phyloP scores from a whole-genome alignment of 306 rosid species.

The Gastrolobium bilobum region DNA sequence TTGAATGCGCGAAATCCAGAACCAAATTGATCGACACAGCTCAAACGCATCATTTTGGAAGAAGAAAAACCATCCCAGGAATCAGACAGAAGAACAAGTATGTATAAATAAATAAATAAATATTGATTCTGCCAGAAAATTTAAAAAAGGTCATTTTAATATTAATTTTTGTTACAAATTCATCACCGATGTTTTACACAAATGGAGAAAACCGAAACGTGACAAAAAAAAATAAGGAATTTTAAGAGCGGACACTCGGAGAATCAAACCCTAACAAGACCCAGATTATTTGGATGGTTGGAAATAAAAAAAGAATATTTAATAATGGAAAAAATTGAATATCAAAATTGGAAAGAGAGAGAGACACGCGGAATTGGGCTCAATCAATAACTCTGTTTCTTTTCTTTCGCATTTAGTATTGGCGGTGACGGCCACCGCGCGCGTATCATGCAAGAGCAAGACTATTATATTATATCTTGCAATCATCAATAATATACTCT shows the following conservation, averaged over 20 bases:
- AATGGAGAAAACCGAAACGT: background rate
- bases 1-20: slow-evolving; percentile 3
- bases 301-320: background rate
- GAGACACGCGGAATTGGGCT: slow-evolving; percentile 29
- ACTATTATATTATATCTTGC: slow-evolving; percentile 18
- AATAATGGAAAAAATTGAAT: slow-evolving; percentile 44
- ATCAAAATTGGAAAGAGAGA: slow-evolving; percentile 48
- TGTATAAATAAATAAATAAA: slow-evolving; percentile 19
- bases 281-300: slow-evolving; percentile 29
- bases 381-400: background rate
- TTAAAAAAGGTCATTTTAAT: background rate
- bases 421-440: slow-evolving; percentile 13
- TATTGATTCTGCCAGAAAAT: slow-evolving; percentile 30
- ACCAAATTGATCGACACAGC: slow-evolving; percentile 26
- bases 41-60: slow-evolving; percentile 29
- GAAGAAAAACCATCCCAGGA: background rate
- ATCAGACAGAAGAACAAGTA: slow-evolving; percentile 39
- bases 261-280: slow-evolving; percentile 35
- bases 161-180: background rate
- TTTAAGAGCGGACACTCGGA: slow-evolving; percentile 6
- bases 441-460: no score
- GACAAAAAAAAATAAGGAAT: background rate
- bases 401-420: slow-evolving; percentile 35
- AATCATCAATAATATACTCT: slow-evolving; percentile 34
- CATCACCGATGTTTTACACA: background rate